Evolutionary conservation across 2,329 filamentous ascomycete genomes (phyloP).

Genomic region (Didymellaceae sp.): DNA sequence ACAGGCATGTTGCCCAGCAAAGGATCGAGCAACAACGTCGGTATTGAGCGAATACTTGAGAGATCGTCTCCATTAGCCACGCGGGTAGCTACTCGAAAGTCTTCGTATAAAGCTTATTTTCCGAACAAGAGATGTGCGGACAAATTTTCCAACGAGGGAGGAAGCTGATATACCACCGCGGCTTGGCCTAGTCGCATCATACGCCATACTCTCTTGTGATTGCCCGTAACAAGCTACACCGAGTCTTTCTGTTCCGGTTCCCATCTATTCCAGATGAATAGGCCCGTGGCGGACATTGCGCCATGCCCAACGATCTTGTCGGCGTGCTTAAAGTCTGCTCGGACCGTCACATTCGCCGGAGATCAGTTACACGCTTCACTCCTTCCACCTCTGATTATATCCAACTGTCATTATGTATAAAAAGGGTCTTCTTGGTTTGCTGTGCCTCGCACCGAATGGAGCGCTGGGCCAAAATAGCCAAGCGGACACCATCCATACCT

Average conservation of each 20-base stretch:
- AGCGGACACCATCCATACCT: conserved; percentile 10
- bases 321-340: not conserved
- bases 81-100: no score
- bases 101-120: no score
- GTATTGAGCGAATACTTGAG: no score
- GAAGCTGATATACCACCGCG: no score
- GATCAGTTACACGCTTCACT: not conserved
- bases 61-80: no score
- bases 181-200: conserved; percentile 1
- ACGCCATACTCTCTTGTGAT: not conserved
- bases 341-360: no score
- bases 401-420: not conserved
- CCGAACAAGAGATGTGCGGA: no score
- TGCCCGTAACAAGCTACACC: not conserved
- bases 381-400: not conserved
- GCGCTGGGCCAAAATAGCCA: conserved; percentile 8
- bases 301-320: not conserved
- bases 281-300: conserved; percentile 4
- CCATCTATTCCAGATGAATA: conserved; percentile 1
- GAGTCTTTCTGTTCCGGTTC: not conserved
- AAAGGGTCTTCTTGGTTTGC: conserved; percentile 1
- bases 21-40: no score
- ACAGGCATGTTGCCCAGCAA: no score
- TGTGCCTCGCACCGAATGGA: conserved; percentile 6
- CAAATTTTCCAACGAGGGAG: no score